Conservation (phyloP, 2,329 filamentous ascomycete species). For the Neurospora sp. region DNA sequence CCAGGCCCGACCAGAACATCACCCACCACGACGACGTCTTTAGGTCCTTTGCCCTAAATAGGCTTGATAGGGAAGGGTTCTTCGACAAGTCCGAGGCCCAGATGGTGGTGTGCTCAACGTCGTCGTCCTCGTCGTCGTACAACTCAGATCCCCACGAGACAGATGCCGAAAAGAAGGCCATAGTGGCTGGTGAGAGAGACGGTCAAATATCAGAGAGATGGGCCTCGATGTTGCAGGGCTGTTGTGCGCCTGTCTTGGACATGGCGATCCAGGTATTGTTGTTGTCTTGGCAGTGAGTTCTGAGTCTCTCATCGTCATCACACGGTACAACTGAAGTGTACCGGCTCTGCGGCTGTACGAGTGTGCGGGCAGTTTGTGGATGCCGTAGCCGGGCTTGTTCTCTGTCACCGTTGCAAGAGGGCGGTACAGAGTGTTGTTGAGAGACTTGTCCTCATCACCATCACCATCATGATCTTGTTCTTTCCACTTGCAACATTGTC, state of each 20-base stretch:
- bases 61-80: background rate
- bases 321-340: background rate
- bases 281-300: background rate
- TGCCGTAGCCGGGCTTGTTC: background rate
- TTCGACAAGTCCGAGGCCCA: background rate
- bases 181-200: background rate
- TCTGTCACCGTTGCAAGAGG: background rate
- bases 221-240: background rate
- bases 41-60: background rate
- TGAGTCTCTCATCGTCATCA: background rate
- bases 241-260: background rate
- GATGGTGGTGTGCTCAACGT: background rate
- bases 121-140: background rate
- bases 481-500: background rate
- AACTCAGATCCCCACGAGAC: background rate
- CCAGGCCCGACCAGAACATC: background rate
- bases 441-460: conserved; percentile 25
- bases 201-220: background rate
- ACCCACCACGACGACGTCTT: background rate
- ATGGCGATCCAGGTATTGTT: background rate
- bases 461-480: background rate
- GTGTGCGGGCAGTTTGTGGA: background rate
- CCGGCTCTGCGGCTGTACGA: background rate
- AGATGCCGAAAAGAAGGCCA: background rate
- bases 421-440: background rate